Evolutionary conservation across 2,329 filamentous ascomycete genomes (phyloP), one percentile per base, ranked within the genome.

Genomic region (Cladosporium sp.): DNA sequence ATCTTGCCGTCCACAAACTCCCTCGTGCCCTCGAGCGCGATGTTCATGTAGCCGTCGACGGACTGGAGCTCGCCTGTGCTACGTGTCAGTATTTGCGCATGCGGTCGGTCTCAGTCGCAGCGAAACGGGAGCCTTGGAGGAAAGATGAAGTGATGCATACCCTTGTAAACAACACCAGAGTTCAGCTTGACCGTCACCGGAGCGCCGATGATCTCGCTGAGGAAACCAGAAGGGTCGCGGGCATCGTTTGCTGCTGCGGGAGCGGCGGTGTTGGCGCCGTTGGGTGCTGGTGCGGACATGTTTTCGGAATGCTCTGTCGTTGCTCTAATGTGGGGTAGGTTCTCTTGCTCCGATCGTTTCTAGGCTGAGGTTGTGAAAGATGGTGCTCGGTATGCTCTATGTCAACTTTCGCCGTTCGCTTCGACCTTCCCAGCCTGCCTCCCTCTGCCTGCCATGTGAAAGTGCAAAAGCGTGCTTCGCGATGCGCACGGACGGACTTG

Each of bases 31-130:
- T 99, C 95, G 33, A 99, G 86, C 14, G 95, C 94, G 77, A 99
- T 97, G 81, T 99, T 99, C 95, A 99, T 99, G 81, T 98, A 99
- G 62, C 95, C 95, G 79, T 99, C 95, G 59, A 99, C 94, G 0
- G 93, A 97, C 78, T 98, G 93, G 44, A 98, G 86, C 78, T 97
- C 93, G 72, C 95, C 94, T 97, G 69, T 55, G 7, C n/a, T 21
- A 21, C 16, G 28, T 44, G 61, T 64, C 33, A 64, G 61, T 29
- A 23, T 3, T 35, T 35, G 33, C 21, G 23, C 23, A 3, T 40
- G 23, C 28, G 21, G 21, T 52, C 18, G 21, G 21, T 21, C 10
- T 11, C 14, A 44, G 56, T 44, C 55, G 7, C 21, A 58, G 31
- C 7, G 7, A 11, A n/a, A 44, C 8, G 31, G 1, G 16, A 44